Evolutionary conservation across 305 asterid genomes (phyloP).

Genomic region (Ajuga reptans): DNA sequence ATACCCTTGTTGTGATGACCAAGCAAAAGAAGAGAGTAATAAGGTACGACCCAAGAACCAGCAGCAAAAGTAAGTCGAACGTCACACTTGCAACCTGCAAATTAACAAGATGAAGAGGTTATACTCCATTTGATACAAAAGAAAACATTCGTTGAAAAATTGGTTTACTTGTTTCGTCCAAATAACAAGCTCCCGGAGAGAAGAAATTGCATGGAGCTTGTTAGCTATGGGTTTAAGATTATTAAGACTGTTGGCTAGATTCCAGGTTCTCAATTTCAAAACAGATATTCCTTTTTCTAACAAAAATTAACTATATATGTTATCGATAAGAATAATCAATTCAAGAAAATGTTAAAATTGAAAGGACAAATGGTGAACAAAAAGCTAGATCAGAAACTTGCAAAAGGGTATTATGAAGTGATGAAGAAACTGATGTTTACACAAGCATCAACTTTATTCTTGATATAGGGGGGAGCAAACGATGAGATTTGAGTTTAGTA

Average conservation of each 20-base stretch:
- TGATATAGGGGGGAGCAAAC: neutral
- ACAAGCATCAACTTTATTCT: neutral
- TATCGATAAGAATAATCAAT: neutral
- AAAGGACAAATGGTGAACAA: neutral
- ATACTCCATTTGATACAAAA: neutral
- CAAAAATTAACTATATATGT: neutral
- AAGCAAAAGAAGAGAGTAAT: conserved; percentile 75
- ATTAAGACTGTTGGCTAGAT: too few relatives aligned
- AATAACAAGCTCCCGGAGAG: neutral
- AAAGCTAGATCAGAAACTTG: neutral
- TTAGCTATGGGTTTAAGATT: too few relatives aligned
- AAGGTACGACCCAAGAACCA: conserved; percentile 80
- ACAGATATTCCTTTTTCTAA: neutral
- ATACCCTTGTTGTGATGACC: conserved; percentile 80
- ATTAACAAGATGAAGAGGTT: neutral
- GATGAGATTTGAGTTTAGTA: conserved; percentile 12
- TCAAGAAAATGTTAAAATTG: neutral
- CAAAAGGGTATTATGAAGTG: neutral
- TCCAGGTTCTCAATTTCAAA: too few relatives aligned
- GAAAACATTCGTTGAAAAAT: neutral
- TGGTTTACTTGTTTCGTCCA: neutral
- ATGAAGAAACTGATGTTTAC: neutral
- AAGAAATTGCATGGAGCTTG: neutral
- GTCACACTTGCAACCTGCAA: conserved; percentile 95
- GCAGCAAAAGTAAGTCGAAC: conserved; percentile 79